Evolutionary conservation across 2,329 filamentous ascomycete species (phyloP), one percentile per base, ranked within the genome.

Genomic region (Botrytis fabae): DNA sequence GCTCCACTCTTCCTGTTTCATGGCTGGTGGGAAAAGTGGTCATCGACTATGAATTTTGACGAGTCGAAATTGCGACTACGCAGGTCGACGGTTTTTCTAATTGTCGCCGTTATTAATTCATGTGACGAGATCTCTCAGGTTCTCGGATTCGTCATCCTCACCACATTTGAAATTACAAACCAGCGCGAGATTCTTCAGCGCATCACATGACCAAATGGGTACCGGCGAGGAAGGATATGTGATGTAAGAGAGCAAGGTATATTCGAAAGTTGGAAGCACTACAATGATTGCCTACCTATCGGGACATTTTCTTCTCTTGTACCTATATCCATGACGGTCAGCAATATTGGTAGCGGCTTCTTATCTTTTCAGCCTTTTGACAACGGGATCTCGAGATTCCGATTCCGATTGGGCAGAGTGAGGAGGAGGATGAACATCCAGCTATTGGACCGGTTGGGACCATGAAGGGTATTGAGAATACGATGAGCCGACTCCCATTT

Each of bases 171-270:
- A 63, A 28, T 44, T 42, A 5, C 61, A 8, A 28, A 44, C 16
- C 61, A 44, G 44, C 25, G 25, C 42, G 16, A 63, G n/a, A 44
- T 63, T 63, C 61, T 63, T 63, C 40, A 63, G 28, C 16, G 5
- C 25, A 32, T 63, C 61, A 63, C 61, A 63, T 63, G 61, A 63
- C 10, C 61, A 63, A 63, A 63, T 44, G 25, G 38, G 40, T 63
- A 44, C 61, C 40, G 38, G 16, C 61, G 40, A 63, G 25, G 6
- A n/a, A 44, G n/a, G 4, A n/a, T n/a, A 16, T 18, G 38, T 44
- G 38, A 63, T 63, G 38, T 42, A 28, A 44, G 60, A 63, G 38
- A 63, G 28, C 61, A 63, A 44, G 61, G 61, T 22, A 63, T n/a
- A 22, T 63, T 25, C 44, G 40, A 16, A 44, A 63, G 61, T 63